Base-by-base conservation (phyloP, 768 basidiomycete species). In the Mycena latifolia region DNA sequence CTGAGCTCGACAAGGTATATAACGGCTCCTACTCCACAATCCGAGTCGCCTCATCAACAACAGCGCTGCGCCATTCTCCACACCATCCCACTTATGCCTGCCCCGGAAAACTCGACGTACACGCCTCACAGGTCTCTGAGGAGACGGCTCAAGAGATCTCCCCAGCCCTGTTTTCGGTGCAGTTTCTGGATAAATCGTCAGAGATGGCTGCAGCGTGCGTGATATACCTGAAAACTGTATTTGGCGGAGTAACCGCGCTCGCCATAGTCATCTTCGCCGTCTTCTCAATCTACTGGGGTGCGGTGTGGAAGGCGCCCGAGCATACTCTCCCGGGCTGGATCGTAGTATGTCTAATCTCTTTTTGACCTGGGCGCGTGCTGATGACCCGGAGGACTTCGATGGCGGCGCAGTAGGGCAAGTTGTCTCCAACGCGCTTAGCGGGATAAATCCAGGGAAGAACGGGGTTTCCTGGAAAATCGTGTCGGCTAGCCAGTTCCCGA, bases 261-360 rank as follows among this genome's bases (percentile, higher is more conserved):
- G 56, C 73, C 5, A 65, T 81, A 35, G 74, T 80, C 20, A 84
- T 88, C 20, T 79, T 85, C 57, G 73, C 75, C 0, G 78, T 88
- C 28, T 75, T 88, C 65, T 74, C 85, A 1, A 86, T 89, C 48
- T 88, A 86, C 63, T 89, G 88, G 88, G 88, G 86, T 12, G 82
- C 85, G 15, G 72, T 86, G 2, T 85, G 82, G 73, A 77, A 79
- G 33, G 22, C 52, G 35, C 52, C 52, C 3, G 22, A 37, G 7
- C 52, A 53, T n/a, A 84, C 84, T 27, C 72, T 91, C 27, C 73
- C 80, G 24, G 88, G 85, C 3, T 88, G 48, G 48, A 50, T 50
- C 6, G 48, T 50, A 9, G 48, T 50, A 29, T 5, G 48, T 20
- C 17, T 20, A 3, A 6, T 27, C 14, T 27, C 3, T 25, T 29